Percentiles rank a stretch among this genome's conserved stretches.
Evolutionary conservation across 768 basidiomycete species (phyloP).

Genomic region (Amanita inopinata): DNA sequence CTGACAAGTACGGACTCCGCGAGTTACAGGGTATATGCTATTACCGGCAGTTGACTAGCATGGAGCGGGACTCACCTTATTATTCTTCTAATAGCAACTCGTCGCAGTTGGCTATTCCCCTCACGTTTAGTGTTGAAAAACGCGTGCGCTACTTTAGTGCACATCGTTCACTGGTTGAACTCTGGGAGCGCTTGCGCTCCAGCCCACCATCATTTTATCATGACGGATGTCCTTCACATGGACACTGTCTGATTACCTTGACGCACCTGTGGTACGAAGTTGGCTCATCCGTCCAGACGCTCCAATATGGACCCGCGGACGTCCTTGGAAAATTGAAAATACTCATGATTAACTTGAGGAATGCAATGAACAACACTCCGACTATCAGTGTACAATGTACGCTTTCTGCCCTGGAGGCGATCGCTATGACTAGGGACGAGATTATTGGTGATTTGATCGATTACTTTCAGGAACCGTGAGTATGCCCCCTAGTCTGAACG

Average conservation of each 20-base stretch:
- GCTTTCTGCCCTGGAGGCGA: constrained; percentile 34
- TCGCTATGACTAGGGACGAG: constrained; percentile 28
- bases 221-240: constrained; percentile 37
- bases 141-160: constrained; percentile 48
- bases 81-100: constrained; percentile 16
- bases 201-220: constrained; percentile 34
- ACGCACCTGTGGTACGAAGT: constrained; percentile 42
- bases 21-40: constrained; percentile 42
- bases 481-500: no score
- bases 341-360: constrained; percentile 30
- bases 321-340: constrained; percentile 47
- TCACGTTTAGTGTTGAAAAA: constrained; percentile 22
- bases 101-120: constrained; percentile 21
- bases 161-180: constrained; percentile 40
- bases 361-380: constrained; percentile 23
- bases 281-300: constrained; percentile 35
- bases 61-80: constrained; percentile 25
- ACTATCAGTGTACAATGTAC: constrained; percentile 32
- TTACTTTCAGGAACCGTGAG: constrained; percentile 24
- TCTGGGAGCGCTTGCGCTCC: constrained; percentile 44
- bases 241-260: constrained; percentile 41
- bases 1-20: constrained; percentile 27
- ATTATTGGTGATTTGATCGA: constrained; percentile 28
- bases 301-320: constrained; percentile 38
- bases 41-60: constrained; percentile 36